Conservation (phyloP, 2,329 filamentous ascomycete genomes). For the Cercospora beticola region DNA sequence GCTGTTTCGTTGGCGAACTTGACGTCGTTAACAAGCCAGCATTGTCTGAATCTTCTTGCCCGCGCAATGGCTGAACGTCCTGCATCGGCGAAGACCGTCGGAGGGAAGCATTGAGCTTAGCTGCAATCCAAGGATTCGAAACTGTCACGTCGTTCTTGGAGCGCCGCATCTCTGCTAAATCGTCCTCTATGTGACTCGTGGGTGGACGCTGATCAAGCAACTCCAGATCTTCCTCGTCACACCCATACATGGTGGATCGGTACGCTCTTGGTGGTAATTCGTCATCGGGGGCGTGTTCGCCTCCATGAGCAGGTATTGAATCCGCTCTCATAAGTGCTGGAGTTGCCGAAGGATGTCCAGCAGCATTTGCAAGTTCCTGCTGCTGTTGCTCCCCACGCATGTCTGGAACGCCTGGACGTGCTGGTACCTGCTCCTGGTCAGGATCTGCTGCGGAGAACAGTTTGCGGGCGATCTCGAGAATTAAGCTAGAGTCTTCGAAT, state of each 20-base stretch:
- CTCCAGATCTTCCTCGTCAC: constrained; percentile 39
- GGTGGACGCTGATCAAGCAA: constrained; percentile 22
- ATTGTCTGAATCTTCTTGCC: background rate
- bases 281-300: background rate
- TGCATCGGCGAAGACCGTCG: background rate
- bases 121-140: constrained; percentile 53
- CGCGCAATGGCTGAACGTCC: background rate
- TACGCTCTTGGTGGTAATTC: constrained; percentile 9
- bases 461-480: constrained; percentile 47
- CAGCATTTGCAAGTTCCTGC: background rate
- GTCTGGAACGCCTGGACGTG: constrained; percentile 2
- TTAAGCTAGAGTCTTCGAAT: constrained; percentile 57
- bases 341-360: background rate
- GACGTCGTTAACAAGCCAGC: background rate
- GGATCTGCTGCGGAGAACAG: constrained; percentile 43
- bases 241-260: constrained; percentile 40
- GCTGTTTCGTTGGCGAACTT: constrained; percentile 20
- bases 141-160: constrained; percentile 36
- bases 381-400: constrained; percentile 5
- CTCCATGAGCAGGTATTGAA: background rate
- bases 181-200: constrained; percentile 22
- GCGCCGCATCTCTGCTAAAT: constrained; percentile 37
- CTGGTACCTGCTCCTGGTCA: background rate
- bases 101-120: constrained; percentile 45
- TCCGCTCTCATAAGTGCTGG: background rate